phyloP scores from a whole-genome alignment of 2,329 filamentous ascomycete genomes.

The Colletotrichum liriopes region DNA sequence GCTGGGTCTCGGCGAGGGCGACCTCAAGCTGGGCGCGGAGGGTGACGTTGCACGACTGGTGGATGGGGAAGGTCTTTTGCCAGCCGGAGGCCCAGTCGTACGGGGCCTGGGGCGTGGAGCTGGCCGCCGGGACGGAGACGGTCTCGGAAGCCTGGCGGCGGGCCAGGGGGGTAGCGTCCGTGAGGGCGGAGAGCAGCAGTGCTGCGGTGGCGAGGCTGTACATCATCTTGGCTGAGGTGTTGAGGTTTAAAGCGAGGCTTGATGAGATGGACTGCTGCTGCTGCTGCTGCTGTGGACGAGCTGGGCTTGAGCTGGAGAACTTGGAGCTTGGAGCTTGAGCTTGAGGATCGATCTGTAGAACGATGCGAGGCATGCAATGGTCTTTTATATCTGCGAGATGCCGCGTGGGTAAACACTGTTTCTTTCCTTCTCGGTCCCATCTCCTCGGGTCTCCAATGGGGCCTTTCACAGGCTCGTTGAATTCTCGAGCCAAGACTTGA shows the following conservation, averaged over 20 bases:
- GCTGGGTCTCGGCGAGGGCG: constrained; percentile 72
- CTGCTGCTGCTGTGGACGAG: background rate
- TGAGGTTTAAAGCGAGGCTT: background rate
- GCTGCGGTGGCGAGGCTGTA: constrained; percentile 36
- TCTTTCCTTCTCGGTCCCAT: constrained; percentile 2
- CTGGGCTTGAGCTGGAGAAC: constrained; percentile 1
- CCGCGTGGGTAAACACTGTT: background rate
- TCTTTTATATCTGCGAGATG: constrained; percentile 39
- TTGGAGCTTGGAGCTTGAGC: background rate
- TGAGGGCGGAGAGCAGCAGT: constrained; percentile 47
- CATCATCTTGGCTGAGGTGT: constrained; percentile 28
- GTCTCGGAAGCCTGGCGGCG: constrained; percentile 44
- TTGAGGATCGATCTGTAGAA: background rate
- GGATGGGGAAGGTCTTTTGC: constrained; percentile 64
- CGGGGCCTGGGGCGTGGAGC: constrained; percentile 43
- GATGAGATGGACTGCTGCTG: constrained; percentile 3
- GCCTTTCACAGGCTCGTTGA: background rate
- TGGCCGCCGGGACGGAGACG: constrained; percentile 40
- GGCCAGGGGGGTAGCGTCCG: constrained; percentile 49
- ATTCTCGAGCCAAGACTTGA: constrained; percentile 29
- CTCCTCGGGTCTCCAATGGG: constrained; percentile 1
- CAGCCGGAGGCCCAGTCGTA: constrained; percentile 55
- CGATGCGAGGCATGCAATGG: background rate
- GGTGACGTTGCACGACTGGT: constrained; percentile 77
- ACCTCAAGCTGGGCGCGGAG: constrained; percentile 69